Base-by-base conservation (phyloP, 768 basidiomycete species). In the Candolleomyces eurysporus region DNA sequence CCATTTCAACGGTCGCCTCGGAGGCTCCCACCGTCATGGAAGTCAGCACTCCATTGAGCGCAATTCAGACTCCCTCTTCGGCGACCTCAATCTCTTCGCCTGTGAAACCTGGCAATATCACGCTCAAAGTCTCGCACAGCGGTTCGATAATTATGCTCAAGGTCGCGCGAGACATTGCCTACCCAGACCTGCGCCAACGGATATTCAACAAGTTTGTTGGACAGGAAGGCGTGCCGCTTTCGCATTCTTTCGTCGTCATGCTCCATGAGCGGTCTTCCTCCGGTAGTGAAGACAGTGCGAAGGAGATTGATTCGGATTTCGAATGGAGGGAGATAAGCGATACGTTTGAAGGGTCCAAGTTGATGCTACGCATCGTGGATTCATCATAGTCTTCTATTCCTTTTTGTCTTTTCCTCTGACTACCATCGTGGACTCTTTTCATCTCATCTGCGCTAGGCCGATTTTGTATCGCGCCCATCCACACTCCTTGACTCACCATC, bases 191-290 rank as follows among this genome's bases (percentile, higher is more conserved):
- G 16, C 86, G 86, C 61, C 74, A 75, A 56, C 80, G 82, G 52
- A 74, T 92, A 26, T 81, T 82, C 63, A 83, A 87, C 58, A 91
- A 90, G 66, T 87, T 92, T 67, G 78, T 82, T n/a, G 76, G 79
- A 22, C 82, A 86, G 66, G 87, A 86, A 69, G 80, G 79, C 52
- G 65, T 86, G 48, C 75, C 79, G 13, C 80, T 91, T 22, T 78
- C 79, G 0, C 74, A 79, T 7, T 72, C 77, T 0, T 91, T 91
- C 68, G 79, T 77, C 8, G 72, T 91, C 39, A 82, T 82, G 62
- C 40, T 40, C 31, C 49, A 52, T 58, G 22, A 56, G 32, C 11
- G 40, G 42, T 45, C 63, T 26, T 26, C 26, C 26, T 26, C 26
- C 26, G 26, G 26, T 26, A 26, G 26, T 26, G 26, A 26, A 26